Conservation (phyloP, 2,329 filamentous ascomycete genomes). For the Aspergillus sojae region DNA sequence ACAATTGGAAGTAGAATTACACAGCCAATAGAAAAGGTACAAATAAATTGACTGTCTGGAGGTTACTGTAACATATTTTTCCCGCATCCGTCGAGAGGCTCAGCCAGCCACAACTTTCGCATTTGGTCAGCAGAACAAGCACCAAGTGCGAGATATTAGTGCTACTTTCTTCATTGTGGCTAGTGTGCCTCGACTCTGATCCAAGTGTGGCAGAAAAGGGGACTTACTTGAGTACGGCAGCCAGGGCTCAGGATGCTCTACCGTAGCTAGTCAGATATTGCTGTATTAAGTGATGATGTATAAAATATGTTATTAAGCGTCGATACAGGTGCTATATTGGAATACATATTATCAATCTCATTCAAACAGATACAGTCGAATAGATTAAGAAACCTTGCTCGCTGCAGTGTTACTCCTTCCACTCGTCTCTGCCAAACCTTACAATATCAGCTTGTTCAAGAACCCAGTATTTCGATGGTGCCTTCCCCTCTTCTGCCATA, state of each 20-base stretch:
- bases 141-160: accelerated
- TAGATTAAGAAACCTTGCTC: accelerated
- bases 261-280: no score
- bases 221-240: not conserved
- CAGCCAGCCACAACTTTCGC: not conserved
- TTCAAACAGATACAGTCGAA: no score
- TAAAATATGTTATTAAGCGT: no score
- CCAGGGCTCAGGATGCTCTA: no score
- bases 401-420: conserved; percentile 26
- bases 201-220: not conserved
- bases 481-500: conserved; percentile 28
- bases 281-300: no score
- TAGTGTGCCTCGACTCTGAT: accelerated
- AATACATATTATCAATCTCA: no score
- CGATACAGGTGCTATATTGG: accelerated
- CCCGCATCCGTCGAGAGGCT: not conserved
- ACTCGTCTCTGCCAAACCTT: conserved; percentile 32
- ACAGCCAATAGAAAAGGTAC: not conserved
- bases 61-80: not conserved
- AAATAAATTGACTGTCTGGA: not conserved
- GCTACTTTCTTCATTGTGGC: not conserved
- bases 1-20: not conserved
- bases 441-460: conserved; percentile 34
- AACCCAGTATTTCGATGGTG: conserved; percentile 34
- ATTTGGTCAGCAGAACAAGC: not conserved